Percentiles rank a stretch among this genome's conserved stretches.
These are phyloP conservation scores for Dryas octopetala DNA, from an alignment of 306 rosid genomes.

Conservation along the genomic window DNA sequence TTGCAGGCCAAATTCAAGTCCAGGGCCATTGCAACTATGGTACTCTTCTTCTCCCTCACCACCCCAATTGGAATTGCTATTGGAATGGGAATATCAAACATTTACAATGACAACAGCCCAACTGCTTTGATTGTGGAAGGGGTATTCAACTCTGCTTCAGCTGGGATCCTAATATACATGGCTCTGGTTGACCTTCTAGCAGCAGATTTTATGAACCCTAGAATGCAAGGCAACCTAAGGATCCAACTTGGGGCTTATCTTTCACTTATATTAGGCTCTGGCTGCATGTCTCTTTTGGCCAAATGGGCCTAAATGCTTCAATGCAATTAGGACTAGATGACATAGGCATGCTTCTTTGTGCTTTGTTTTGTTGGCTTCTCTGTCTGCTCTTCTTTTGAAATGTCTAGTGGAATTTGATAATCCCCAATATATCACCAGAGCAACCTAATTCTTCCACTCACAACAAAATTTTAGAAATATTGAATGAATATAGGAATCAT, in stretches of 20 bases:
- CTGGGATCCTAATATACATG: constrained; percentile 65
- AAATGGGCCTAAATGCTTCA: constrained; percentile 36
- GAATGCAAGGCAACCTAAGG: constrained; percentile 47
- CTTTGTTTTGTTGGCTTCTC: background rate
- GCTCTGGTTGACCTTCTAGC: constrained; percentile 76
- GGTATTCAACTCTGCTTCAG: constrained; percentile 58
- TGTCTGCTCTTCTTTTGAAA: background rate
- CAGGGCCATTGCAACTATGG: constrained; percentile 47
- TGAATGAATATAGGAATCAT: background rate
- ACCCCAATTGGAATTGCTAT: constrained; percentile 60
- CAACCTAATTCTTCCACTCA: background rate
- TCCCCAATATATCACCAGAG: background rate
- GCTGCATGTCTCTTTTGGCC: constrained; percentile 59
- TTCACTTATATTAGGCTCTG: constrained; percentile 53
- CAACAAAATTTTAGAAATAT: background rate
- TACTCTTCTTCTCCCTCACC: constrained; percentile 61
- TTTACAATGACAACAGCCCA: constrained; percentile 45
- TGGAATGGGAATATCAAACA: constrained; percentile 60
- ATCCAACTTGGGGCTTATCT: constrained; percentile 55
- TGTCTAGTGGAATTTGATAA: background rate
- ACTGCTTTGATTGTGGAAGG: constrained; percentile 56
- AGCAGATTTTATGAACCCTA: constrained; percentile 53
- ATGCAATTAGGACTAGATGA: background rate
- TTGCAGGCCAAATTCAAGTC: constrained; percentile 52
- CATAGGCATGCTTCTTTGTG: too few species aligned